Base-by-base conservation (phyloP, 2,329 filamentous ascomycete genomes). In the Alternaria brassicae region DNA sequence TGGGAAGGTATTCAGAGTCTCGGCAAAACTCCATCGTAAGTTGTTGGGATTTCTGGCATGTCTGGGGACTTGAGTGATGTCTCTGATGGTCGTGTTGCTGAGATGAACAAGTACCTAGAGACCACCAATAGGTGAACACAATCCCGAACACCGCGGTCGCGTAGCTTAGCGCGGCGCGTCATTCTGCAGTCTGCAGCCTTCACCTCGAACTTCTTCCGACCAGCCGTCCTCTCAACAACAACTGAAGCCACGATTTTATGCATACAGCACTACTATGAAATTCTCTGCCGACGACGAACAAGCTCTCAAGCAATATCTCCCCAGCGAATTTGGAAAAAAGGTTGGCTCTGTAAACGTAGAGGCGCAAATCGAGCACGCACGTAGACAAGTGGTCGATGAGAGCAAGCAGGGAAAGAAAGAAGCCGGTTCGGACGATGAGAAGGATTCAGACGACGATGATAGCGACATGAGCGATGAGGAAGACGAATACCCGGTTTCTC, bases 401-500 rank as follows among this genome's bases (percentile, higher is more conserved):
- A 67, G 62, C 50, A 75, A 74, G 52, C 67, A 61, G 60, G 66
- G 50, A 23, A 66, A 67, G 56, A 70, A 73, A 49, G 72, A 72
- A 39, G 58, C 72, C 39, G 66, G 67, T 41, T 72, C 77, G 48
- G 66, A 74, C 34, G 67, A 67, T 60, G 67, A 75, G 36, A 63
- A 71, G 54, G 70, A 78, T 58, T 75, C 72, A n/a, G 78, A 80
- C 40, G 74, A 81, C 21, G 82, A 84, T 54, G 82, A 85, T 56
- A 83, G 85, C 21, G 86, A 88, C 48, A 83, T 87, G 25, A 86
- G 87, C 49, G 83, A 86, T 1, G 87, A 92, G 21, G 91, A 93
- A 28, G 93, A 97, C 71, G 91, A 96, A 69, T 97, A 89, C 66
- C 95, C 95, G 2, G 88, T 96, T 12, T 96, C 95, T 6, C 95